phyloP scores from a whole-genome alignment of 2,329 filamentous ascomycete genomes.

The Trichoderma lentiforme region DNA sequence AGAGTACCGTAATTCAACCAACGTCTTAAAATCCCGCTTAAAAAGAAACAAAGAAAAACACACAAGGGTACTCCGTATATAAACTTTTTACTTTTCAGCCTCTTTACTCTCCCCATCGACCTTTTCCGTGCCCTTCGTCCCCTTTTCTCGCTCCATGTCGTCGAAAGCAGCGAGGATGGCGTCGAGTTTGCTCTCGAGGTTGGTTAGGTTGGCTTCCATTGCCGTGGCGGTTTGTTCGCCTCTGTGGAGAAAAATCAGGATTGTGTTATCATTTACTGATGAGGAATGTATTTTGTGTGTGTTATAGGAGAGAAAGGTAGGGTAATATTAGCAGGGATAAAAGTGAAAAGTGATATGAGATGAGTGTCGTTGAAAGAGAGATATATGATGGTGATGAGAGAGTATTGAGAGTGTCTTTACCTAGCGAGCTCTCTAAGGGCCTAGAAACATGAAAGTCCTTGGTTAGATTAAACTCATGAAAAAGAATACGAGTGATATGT shows the following conservation, averaged over 20 bases:
- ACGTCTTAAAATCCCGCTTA: not conserved
- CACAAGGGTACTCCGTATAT: not conserved
- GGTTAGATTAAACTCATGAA: not conserved
- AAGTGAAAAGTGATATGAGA: not conserved
- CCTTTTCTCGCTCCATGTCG: constrained; percentile 11
- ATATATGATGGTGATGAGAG: not conserved
- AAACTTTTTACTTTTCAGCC: not conserved
- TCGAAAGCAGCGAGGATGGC: constrained; percentile 51
- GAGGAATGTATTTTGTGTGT: too few species aligned
- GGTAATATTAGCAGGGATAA: not conserved
- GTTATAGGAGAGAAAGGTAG: not conserved
- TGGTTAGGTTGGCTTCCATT: constrained; percentile 51
- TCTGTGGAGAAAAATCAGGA: constrained; percentile 29
- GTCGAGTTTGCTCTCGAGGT: constrained; percentile 54
- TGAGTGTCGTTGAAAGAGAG: not conserved
- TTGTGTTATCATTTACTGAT: not conserved
- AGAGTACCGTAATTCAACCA: not conserved
- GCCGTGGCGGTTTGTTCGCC: constrained; percentile 53
- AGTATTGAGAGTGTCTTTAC: not conserved
- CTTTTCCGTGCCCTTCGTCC: not conserved
- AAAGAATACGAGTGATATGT: not conserved
- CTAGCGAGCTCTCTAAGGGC: constrained; percentile 1
- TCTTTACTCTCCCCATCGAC: not conserved
- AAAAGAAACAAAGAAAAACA: not conserved
- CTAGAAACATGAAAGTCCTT: not conserved